Conservation (phyloP, 2,329 filamentous ascomycete species). For the Diplodia corticola region DNA sequence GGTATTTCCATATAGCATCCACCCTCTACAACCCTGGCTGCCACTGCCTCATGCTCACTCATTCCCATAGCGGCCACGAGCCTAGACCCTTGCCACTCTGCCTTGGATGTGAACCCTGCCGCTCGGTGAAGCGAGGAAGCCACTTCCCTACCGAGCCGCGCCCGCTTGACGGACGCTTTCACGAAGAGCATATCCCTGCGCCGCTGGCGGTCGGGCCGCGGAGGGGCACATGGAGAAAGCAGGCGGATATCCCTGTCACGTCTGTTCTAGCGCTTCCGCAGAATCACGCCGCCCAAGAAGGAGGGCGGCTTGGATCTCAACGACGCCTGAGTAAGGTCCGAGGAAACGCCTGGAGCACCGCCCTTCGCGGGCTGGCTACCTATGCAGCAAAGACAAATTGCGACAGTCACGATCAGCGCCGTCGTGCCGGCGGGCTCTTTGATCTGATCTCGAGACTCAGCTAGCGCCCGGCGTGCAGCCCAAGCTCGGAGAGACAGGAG, state of each 20-base stretch:
- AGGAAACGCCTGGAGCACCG: background rate
- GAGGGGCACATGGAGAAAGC: background rate
- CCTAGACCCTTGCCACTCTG: background rate
- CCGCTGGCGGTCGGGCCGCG: slow-evolving; percentile 3
- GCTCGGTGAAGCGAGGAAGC: background rate
- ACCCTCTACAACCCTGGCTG: background rate
- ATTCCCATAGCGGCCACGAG: background rate
- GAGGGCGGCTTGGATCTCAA: slow-evolving; percentile 1
- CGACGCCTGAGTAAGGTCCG: background rate
- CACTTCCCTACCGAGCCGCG: slow-evolving; percentile 2
- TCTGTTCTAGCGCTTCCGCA: slow-evolving; percentile 1
- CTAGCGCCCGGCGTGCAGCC: slow-evolving; percentile 14
- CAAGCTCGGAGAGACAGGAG: slow-evolving; percentile 8
- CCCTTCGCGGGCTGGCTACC: background rate
- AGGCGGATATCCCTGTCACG: background rate
- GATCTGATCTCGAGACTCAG: background rate
- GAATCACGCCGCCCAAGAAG: background rate
- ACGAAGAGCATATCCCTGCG: background rate
- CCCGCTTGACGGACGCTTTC: background rate
- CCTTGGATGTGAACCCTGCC: background rate
- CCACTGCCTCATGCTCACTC: background rate
- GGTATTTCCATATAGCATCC: slow-evolving; percentile 5
- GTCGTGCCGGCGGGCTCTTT: background rate
- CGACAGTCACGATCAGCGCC: background rate
- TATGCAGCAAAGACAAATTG: background rate